Base-by-base conservation (phyloP, 805 yeast species). In the Cyberlindnera amylophila region DNA sequence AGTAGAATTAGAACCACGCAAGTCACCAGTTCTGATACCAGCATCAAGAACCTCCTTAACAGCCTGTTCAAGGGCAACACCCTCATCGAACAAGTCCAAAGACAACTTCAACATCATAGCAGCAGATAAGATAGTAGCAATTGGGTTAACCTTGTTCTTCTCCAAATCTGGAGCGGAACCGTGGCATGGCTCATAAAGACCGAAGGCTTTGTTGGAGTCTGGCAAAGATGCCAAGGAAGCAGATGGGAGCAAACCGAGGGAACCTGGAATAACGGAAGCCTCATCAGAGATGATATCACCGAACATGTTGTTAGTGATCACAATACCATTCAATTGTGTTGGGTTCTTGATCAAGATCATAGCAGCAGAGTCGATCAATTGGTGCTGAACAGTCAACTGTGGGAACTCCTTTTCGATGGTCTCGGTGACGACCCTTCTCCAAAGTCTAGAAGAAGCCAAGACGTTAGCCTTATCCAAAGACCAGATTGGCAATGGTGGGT, bases 241-340 rank as follows among this genome's bases (percentile, higher is more conserved):
- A 43, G 96, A 87, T 38, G 99, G 99, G 52, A 93, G 76, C 53
- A 93, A 77, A 47, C 99, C 99, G 50, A 93, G 74, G 19, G 98
- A 91, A 35, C 99, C 99, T 34, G 99, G 99, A 57, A 93, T 93
- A 38, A 90, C 97, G 15, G 95, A 85, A 24, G 98, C 97, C 72
- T 93, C 99, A 65, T 93, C 99, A 43, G 96, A 86, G 58, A 93
- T 87, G 65, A 93, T 93, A 65, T 93, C 99, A 61, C 99, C 99
- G 65, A 93, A 93, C 96, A 93, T 91, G 71, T 93, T 93, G 57
- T 85, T 82, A 34, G 98, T 91, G 62, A 93, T 79, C 38, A 93
- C 80, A 39, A 93, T 76, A 67, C 99, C 99, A 63, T 93, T 93
- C 62, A 93, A 77, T 54, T 81, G 81, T 33, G 90, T 84, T 57